Evolutionary conservation across 106 monocot genomes (phyloP).

Genomic region (Dioscorea zingiberensis): DNA sequence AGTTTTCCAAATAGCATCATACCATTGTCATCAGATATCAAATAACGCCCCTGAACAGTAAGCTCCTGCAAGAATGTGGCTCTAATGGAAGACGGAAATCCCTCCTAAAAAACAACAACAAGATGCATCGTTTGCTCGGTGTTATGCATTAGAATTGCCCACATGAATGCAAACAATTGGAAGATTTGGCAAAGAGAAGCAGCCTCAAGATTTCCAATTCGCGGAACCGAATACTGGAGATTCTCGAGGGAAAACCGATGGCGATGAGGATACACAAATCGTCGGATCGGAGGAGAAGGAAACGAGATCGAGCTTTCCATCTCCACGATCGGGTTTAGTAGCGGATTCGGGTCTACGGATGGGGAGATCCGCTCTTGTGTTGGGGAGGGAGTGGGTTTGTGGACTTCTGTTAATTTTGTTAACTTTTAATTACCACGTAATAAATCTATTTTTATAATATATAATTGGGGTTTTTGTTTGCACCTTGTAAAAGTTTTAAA

Average conservation of each 20-base stretch:
- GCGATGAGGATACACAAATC: slow-evolving; percentile 7
- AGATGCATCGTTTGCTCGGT: neutral
- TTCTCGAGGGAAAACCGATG: neutral
- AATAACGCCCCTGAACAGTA: slow-evolving; percentile 82
- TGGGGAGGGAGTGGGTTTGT: too few relatives aligned
- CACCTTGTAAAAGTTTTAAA: too few relatives aligned
- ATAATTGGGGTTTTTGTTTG: too few relatives aligned
- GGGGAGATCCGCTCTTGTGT: too few relatives aligned
- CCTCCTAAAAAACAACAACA: slow-evolving; percentile 33
- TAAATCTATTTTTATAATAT: too few relatives aligned
- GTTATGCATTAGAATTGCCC: neutral
- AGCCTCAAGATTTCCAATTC: neutral
- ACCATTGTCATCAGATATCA: slow-evolving; percentile 81
- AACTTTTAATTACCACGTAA: too few relatives aligned
- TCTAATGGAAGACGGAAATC: slow-evolving; percentile 35
- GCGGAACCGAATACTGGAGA: slow-evolving; percentile 16
- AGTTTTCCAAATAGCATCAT: neutral
- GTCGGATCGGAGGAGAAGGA: neutral
- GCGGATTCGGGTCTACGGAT: too few relatives aligned
- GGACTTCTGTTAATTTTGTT: too few relatives aligned
- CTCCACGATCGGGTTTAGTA: too few relatives aligned
- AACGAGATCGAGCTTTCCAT: neutral
- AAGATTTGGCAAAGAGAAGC: neutral
- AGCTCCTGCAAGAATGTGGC: slow-evolving; percentile 48
- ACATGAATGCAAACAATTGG: neutral